Conservation (phyloP, 2,329 filamentous ascomycete species). For the Ophiostoma perfectum region DNA sequence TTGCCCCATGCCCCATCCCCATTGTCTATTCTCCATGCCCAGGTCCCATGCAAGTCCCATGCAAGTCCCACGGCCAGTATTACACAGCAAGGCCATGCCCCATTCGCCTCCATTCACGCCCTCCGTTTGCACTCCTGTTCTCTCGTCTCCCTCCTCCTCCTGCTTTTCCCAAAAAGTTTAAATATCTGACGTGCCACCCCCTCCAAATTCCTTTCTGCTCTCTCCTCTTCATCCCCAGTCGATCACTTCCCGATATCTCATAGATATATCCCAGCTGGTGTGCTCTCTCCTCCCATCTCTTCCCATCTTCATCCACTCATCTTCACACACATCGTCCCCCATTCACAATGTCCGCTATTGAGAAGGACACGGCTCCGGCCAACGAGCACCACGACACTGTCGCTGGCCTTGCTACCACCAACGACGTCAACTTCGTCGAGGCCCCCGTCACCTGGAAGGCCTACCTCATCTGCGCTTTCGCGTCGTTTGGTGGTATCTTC, state of each 20-base stretch:
- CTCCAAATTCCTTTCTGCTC: not conserved
- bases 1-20: constrained; percentile 6
- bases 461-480: constrained; percentile 64
- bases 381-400: constrained; percentile 18
- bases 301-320: not conserved
- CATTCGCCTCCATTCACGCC: not conserved
- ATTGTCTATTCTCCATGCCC: not conserved
- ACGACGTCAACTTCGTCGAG: constrained; percentile 57
- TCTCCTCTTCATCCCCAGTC: constrained; percentile 13
- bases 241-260: constrained; percentile 16
- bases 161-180: constrained; percentile 17
- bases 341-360: constrained; percentile 21
- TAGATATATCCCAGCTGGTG: constrained; percentile 16
- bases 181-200: constrained; percentile 22
- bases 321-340: not conserved
- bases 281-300: not conserved
- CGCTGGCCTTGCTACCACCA: constrained; percentile 30
- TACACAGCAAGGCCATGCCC: not conserved
- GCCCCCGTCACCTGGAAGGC: constrained; percentile 64
- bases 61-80: not conserved
- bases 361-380: constrained; percentile 22
- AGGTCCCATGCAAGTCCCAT: not conserved
- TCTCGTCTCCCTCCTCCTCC: no score
- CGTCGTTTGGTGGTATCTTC: constrained; percentile 68
- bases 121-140: constrained; percentile 8